Evolutionary conservation across 164 flowering plant species (phyloP).

Genomic region (Berberis vulgaris): DNA sequence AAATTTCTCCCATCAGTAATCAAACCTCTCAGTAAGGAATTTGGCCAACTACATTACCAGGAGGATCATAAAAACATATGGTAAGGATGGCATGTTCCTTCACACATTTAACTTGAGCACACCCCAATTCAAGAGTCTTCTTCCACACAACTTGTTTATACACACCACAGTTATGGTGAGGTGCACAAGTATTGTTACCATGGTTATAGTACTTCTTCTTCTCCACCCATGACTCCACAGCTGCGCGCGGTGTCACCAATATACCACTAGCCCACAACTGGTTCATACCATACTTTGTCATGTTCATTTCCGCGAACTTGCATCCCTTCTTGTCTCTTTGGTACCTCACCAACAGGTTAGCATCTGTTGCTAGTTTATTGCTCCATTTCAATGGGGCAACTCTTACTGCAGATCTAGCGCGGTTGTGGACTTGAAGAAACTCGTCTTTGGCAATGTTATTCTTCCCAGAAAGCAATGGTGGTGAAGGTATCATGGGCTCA

Average conservation of each 20-base stretch:
- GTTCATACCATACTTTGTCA: conserved; percentile 46
- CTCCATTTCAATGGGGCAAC: conserved; percentile 58
- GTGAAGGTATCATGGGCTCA: background rate
- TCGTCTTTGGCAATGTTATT: conserved; percentile 19
- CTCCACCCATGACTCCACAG: conserved; percentile 33
- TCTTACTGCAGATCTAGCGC: conserved; percentile 48
- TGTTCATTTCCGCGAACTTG: conserved; percentile 35
- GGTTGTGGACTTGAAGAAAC: conserved; percentile 54
- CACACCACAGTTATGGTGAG: background rate
- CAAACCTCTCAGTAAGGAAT: background rate
- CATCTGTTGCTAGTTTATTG: conserved; percentile 27
- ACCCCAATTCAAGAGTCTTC: background rate
- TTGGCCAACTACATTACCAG: conserved; percentile 2
- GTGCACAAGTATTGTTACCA: background rate
- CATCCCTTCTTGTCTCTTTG: conserved; percentile 48
- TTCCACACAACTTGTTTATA: background rate
- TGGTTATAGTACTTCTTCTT: conserved; percentile 1
- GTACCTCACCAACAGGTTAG: conserved; percentile 33
- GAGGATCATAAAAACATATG: conserved; percentile 1
- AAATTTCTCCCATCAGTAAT: background rate
- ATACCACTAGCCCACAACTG: conserved; percentile 36
- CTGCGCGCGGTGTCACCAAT: conserved; percentile 31
- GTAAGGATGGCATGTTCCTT: conserved; percentile 1
- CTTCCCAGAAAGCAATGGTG: too few relatives aligned
- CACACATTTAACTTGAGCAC: conserved; percentile 1